These are phyloP conservation scores for Aspergillus fructus DNA, from an alignment of 2,329 filamentous ascomycete genomes.

Conservation along the genomic window DNA sequence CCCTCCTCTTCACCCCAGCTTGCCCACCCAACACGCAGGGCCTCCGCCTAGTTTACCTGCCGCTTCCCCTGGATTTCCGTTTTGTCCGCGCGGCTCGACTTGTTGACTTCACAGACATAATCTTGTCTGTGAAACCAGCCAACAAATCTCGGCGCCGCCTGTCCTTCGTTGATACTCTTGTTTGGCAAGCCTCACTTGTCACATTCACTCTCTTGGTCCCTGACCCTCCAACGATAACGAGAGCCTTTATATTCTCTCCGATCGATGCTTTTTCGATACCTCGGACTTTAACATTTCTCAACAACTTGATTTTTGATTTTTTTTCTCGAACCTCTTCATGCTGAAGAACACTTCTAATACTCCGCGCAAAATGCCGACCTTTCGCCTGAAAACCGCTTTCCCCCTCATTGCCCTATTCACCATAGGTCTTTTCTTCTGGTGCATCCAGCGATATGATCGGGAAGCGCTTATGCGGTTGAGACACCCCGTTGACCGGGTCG, in stretches of 20 bases:
- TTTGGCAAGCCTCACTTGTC: conserved; percentile 21
- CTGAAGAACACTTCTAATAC: conserved; percentile 28
- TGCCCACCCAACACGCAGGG: conserved; percentile 16
- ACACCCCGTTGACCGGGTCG: conserved; percentile 33
- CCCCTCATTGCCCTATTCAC: conserved; percentile 39
- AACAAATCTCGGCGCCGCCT: conserved; percentile 35
- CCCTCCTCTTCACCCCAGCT: conserved; percentile 2
- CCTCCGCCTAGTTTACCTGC: conserved; percentile 14
- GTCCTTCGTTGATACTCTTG: conserved; percentile 33
- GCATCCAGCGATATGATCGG: conserved; percentile 40
- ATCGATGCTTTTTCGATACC: conserved; percentile 17
- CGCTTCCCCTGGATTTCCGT: conserved; percentile 2
- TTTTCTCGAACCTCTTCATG: conserved; percentile 25
- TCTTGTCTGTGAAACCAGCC: conserved; percentile 23
- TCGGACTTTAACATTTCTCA: conserved; percentile 9
- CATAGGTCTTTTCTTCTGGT: conserved; percentile 42
- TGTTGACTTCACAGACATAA: conserved; percentile 7
- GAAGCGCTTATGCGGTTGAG: conserved; percentile 38
- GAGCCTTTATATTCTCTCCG: conserved; percentile 2
- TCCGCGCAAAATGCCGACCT: conserved; percentile 38
- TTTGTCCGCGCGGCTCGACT: conserved; percentile 5
- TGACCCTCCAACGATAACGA: conserved; percentile 6
- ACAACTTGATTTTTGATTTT: background rate
- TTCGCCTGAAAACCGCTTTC: conserved; percentile 40
- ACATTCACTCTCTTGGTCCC: conserved; percentile 22